A percentile compares a stretch with the other conserved stretches of the same genome.
Conservation (phyloP, 345 rosid genomes). For the Syzygium aromaticum region DNA sequence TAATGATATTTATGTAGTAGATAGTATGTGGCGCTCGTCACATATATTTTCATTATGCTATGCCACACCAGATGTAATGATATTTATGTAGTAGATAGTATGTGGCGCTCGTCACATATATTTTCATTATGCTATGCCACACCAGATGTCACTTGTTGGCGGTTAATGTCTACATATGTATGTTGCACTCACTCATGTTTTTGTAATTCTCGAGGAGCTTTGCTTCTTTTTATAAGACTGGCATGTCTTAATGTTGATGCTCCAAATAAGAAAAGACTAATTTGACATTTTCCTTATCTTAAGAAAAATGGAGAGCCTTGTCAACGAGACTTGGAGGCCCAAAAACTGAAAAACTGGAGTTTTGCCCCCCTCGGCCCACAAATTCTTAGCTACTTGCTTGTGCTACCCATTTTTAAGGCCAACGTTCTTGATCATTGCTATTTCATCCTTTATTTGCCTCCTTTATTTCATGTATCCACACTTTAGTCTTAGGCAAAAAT, state of each 20-base stretch:
- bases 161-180: neutral
- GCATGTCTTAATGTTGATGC: neutral
- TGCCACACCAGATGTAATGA: neutral
- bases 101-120: neutral
- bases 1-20: neutral
- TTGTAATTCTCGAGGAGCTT: neutral
- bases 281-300: neutral
- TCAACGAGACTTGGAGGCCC: neutral
- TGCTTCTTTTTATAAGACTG: neutral
- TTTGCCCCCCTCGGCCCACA: neutral
- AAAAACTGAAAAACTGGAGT: neutral
- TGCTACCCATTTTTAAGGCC: neutral
- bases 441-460: neutral
- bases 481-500: neutral
- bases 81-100: neutral
- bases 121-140: neutral
- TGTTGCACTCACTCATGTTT: neutral
- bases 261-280: neutral
- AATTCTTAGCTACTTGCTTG: neutral
- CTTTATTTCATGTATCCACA: neutral
- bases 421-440: neutral
- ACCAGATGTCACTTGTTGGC: neutral
- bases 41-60: neutral
- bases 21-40: neutral
- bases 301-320: neutral